Evolutionary conservation across 164 flowering plant genomes (phyloP).

Genomic region (Dillenia suffruticosa): DNA sequence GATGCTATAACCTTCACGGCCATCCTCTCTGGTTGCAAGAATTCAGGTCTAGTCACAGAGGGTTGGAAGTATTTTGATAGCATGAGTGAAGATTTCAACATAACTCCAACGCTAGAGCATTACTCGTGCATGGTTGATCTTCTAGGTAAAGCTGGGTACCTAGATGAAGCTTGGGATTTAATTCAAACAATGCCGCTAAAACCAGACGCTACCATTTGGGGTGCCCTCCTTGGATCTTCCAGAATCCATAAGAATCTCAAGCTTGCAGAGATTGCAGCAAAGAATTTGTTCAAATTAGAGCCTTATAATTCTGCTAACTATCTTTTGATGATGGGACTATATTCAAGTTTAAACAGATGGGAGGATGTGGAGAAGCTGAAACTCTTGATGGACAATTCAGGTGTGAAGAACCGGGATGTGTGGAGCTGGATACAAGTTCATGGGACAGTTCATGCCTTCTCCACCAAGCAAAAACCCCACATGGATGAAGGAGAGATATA

Average conservation of each 20-base stretch:
- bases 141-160: constrained; percentile 56
- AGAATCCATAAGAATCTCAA: constrained; percentile 37
- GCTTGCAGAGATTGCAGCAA: constrained; percentile 51
- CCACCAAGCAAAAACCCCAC: constrained; percentile 34
- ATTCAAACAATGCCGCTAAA: constrained; percentile 47
- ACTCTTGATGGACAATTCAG: constrained; percentile 30
- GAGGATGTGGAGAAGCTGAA: constrained; percentile 40
- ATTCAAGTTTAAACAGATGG: constrained; percentile 41
- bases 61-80: constrained; percentile 65
- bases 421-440: constrained; percentile 64
- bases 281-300: constrained; percentile 43
- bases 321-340: constrained; percentile 43
- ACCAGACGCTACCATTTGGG: constrained; percentile 63
- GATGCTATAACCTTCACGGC: constrained; percentile 63
- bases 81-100: constrained; percentile 36
- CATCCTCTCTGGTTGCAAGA: constrained; percentile 53
- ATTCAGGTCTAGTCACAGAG: constrained; percentile 51
- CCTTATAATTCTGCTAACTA: constrained; percentile 61
- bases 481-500: constrained; percentile 53
- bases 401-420: constrained; percentile 26
- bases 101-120: constrained; percentile 55
- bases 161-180: constrained; percentile 71
- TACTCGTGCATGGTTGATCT: constrained; percentile 79
- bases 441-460: constrained; percentile 40
- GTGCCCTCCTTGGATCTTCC: constrained; percentile 58